These are phyloP conservation scores for Colletotrichum filicis DNA, from an alignment of 2,329 filamentous ascomycete species.

Conservation along the genomic window DNA sequence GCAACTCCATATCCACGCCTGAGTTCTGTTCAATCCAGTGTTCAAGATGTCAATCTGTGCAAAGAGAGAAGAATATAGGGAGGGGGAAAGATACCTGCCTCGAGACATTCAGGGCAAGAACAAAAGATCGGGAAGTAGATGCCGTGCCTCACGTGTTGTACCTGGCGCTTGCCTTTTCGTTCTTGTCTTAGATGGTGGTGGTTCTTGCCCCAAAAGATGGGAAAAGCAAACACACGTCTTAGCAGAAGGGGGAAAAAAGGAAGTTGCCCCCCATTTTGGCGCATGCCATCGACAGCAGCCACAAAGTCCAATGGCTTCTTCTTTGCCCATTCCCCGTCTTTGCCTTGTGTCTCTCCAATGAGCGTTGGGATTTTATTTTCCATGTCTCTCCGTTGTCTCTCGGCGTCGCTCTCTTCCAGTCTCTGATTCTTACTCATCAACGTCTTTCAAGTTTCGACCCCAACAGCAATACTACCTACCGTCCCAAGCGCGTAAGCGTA, in stretches of 20 bases:
- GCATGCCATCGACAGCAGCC: conserved; percentile 15
- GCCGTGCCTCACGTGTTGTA: not conserved
- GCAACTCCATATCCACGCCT: not conserved
- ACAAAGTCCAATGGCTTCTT: not conserved
- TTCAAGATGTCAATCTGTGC: not conserved
- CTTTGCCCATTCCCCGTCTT: not conserved
- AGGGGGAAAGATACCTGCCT: not conserved
- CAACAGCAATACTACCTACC: not conserved
- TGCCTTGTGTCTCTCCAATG: conserved; percentile 16
- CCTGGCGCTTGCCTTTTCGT: not conserved
- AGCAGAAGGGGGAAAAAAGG: not conserved
- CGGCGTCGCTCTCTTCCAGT: not conserved
- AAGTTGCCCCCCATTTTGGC: conserved; percentile 13
- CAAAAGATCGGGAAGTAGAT: not conserved
- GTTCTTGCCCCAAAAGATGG: not conserved
- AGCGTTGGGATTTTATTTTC: not conserved
- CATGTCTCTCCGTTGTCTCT: conserved; percentile 17
- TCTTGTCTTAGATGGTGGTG: not conserved
- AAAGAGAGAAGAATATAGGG: not conserved
- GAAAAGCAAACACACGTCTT: not conserved
- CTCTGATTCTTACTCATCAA: not conserved
- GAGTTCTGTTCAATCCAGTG: not conserved
- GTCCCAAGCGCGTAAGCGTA: no score
- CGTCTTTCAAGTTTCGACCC: not conserved
- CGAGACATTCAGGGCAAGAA: not conserved